A percentile compares a stretch with the other conserved stretches of the same genome.
Evolutionary conservation across 805 yeast species (phyloP).

Genomic region (Scheffersomyces stipitis): DNA sequence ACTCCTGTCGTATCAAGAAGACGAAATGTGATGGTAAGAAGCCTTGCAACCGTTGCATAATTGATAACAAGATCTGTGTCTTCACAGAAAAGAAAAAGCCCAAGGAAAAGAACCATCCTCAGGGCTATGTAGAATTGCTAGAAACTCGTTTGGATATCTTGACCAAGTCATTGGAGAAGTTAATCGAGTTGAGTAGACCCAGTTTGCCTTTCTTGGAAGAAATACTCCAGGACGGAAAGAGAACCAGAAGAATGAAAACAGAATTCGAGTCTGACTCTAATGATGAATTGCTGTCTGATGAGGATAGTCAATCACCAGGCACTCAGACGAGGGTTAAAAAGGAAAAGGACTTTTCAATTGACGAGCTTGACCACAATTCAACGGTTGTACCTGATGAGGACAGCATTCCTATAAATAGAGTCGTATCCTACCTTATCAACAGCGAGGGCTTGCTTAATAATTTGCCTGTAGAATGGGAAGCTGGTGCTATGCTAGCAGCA

Average conservation of each 20-base stretch:
- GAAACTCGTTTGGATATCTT: conserved; percentile 57
- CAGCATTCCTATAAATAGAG: conserved; percentile 46
- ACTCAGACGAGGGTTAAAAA: not conserved
- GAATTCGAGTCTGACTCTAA: not conserved
- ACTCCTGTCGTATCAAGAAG: conserved; percentile 60
- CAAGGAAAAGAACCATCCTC: conserved; percentile 56
- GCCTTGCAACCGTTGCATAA: conserved; percentile 56
- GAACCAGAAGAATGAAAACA: not conserved
- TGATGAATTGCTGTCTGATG: not conserved
- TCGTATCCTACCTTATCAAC: conserved; percentile 42
- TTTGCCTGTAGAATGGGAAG: conserved; percentile 46
- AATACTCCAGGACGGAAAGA: conserved; percentile 7
- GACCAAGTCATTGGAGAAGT: conserved; percentile 48
- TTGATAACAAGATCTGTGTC: conserved; percentile 59
- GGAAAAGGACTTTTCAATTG: not conserved
- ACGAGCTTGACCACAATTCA: conserved; percentile 2
- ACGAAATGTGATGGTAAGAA: conserved; percentile 64
- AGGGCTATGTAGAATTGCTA: conserved; percentile 61
- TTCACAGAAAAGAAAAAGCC: conserved; percentile 55
- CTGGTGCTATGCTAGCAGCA: conserved; percentile 44
- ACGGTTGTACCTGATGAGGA: conserved; percentile 8
- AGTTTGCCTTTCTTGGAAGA: conserved; percentile 28
- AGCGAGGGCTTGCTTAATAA: conserved; percentile 39
- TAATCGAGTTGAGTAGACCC: conserved; percentile 20
- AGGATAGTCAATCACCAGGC: not conserved